Evolutionary conservation across 2,329 filamentous ascomycete genomes (phyloP).

Genomic region (Metarhizium robertsii): DNA sequence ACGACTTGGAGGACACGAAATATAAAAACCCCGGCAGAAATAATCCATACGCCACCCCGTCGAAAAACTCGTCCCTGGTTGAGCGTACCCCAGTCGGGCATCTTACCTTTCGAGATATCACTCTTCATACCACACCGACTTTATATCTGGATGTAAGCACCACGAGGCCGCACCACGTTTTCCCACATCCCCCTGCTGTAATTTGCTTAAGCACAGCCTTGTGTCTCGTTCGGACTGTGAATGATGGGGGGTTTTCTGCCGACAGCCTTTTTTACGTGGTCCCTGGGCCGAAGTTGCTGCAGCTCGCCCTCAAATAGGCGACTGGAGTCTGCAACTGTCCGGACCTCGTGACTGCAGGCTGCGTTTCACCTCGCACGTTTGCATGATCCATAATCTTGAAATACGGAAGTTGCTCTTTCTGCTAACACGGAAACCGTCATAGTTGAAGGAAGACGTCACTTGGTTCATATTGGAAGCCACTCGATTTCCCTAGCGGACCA

Average conservation of each 20-base stretch:
- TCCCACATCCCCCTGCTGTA: background rate
- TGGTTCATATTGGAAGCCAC: background rate
- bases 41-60: background rate
- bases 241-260: background rate
- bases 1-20: background rate
- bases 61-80: background rate
- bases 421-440: background rate
- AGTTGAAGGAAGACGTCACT: background rate
- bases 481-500: background rate
- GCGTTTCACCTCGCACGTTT: slow-evolving; percentile 5
- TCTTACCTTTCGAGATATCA: background rate
- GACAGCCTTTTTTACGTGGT: background rate
- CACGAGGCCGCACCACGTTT: background rate
- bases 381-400: background rate
- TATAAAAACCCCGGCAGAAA: background rate
- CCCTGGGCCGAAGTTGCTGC: slow-evolving; percentile 1
- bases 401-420: background rate
- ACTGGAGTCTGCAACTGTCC: slow-evolving; percentile 17
- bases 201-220: background rate
- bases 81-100: background rate
- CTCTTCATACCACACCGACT: background rate
- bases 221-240: background rate
- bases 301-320: slow-evolving; percentile 9
- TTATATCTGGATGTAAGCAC: background rate
- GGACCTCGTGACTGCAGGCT: slow-evolving; percentile 14